These are phyloP conservation scores for Turnera subulata DNA, from an alignment of 345 rosid species.

Conservation along the genomic window DNA sequence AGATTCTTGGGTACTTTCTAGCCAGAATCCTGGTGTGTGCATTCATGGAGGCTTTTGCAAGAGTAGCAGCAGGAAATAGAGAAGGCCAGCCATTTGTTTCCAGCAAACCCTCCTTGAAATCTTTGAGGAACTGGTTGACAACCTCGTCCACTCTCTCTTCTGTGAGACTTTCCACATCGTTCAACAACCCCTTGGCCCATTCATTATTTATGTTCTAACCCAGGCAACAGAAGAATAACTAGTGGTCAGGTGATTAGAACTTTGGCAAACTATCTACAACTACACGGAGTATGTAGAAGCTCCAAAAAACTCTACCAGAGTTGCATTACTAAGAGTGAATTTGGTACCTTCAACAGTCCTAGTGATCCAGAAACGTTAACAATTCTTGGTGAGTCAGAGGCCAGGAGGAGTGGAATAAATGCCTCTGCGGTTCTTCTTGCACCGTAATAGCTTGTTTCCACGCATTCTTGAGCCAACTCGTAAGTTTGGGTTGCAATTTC, in stretches of 20 bases:
- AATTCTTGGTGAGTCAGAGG: too few species aligned
- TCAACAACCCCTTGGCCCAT: conserved; percentile 25
- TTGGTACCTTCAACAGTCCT: conserved; percentile 9
- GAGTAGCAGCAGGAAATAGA: conserved; percentile 16
- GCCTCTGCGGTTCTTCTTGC: too few species aligned
- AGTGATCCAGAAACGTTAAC: not conserved
- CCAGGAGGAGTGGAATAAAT: too few species aligned
- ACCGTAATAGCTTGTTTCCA: too few species aligned
- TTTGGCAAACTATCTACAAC: too few species aligned
- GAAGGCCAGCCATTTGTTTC: conserved; percentile 38
- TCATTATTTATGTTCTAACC: conserved; percentile 21
- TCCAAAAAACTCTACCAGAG: too few species aligned
- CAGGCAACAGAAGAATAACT: not conserved
- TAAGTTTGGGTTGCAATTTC: conserved; percentile 14
- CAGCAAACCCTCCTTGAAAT: conserved; percentile 26
- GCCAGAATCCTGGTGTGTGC: conserved; percentile 41
- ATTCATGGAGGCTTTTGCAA: conserved; percentile 30
- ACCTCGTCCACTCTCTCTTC: conserved; percentile 33
- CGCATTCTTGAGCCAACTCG: conserved; percentile 4
- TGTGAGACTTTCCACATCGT: conserved; percentile 20
- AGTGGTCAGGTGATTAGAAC: too few species aligned
- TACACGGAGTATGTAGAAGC: too few species aligned
- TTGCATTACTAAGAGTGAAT: not conserved
- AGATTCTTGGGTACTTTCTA: conserved; percentile 19
- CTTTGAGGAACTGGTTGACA: conserved; percentile 16